Conservation (phyloP, 345 rosid species). For the Heritiera littoralis region DNA sequence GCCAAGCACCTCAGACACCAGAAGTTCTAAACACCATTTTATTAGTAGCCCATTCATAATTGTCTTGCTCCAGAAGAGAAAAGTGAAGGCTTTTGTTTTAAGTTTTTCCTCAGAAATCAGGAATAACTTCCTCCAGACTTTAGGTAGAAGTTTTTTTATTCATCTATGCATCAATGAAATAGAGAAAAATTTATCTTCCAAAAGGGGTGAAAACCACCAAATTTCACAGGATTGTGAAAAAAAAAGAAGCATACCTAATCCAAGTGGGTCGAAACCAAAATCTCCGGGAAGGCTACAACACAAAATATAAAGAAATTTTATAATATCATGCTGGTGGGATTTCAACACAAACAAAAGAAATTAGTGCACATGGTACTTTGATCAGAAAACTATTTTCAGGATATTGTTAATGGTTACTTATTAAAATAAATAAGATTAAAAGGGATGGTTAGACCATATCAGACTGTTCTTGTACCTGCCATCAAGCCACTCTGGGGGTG, state of each 20-base stretch:
- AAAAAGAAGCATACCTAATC: constrained; percentile 8
- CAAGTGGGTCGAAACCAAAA: constrained; percentile 23
- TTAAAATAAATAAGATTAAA: background rate
- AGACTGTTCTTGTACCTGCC: constrained; percentile 54
- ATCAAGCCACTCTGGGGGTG: constrained; percentile 90
- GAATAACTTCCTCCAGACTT: background rate
- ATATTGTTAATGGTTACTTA: background rate
- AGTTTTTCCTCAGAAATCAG: background rate
- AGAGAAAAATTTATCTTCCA: background rate
- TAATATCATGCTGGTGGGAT: background rate
- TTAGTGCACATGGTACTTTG: background rate
- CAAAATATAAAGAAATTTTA: background rate
- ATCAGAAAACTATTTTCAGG: background rate
- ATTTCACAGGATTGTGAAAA: background rate
- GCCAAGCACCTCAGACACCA: background rate
- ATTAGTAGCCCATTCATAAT: background rate
- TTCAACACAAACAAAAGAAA: background rate
- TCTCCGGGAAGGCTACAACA: constrained; percentile 22
- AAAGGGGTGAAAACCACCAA: background rate
- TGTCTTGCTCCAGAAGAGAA: background rate
- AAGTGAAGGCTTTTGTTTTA: background rate
- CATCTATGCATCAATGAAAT: background rate
- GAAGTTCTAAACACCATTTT: background rate
- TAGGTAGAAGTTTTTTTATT: background rate
- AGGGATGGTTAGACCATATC: background rate